Base-by-base conservation (phyloP, 148 eudicot genomes). In the Linanthus parryae region DNA sequence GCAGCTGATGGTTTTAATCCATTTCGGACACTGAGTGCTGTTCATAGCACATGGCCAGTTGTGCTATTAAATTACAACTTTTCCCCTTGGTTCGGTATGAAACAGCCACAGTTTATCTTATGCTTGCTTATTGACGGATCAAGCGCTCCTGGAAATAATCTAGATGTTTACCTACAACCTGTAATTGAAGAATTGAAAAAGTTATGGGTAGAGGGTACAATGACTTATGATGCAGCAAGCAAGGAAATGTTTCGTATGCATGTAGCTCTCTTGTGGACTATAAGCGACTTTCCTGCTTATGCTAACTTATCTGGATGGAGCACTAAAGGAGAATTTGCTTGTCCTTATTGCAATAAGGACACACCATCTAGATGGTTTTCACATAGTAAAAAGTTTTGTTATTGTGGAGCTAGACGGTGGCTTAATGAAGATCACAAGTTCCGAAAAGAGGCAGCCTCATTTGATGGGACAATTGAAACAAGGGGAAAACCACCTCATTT, bases 151-250 rank as follows among this genome's bases (percentile, higher is more conserved):
- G 27, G 55, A 8, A 34, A 59, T 35, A 20, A 33, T 7, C 35
- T 59, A 10, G 64, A 59, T 28, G 43, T 63, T 5, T 64, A 55
- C 8, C 3, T 64, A 3, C 24, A 30, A 10, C 56, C 56, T 38
- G 20, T 64, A 9, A 46, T 64, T 13, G 56, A 56, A 2, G 62
- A 64, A 14, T 40, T 64, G 18, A 56, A 47, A 0, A 42, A 64
- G 15, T 48, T 64, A 4, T 40, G 48, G 43, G 20, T 27, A 3
- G 42, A 19, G 10, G 68, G 61, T 28, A 22, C 40, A 7, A 19
- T 28, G 17, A 64, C 61, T 8, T 63, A 55, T 48, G 68, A 55
- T 56, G 67, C 39, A 24, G 47, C 47, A 1, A 54, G 31, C 7
- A 7, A 18, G 1, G 25, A 36, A 11, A 52, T 19, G 5, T 61